Evolutionary conservation across 2,329 filamentous ascomycete species (phyloP), one percentile per base, ranked within the genome.

Genomic region (Pestalotiopsis sp.): DNA sequence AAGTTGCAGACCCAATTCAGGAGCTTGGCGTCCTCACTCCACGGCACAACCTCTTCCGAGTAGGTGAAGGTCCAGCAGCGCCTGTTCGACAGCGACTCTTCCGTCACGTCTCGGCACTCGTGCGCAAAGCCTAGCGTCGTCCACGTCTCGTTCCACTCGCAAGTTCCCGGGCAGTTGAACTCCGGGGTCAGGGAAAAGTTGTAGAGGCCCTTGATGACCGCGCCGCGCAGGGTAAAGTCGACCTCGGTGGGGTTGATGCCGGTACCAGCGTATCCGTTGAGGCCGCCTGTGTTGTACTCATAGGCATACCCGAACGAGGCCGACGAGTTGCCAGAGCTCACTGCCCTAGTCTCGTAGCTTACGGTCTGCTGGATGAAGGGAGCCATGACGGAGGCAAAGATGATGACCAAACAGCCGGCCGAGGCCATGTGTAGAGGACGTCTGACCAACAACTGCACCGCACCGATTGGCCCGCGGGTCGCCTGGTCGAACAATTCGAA

Each of bases 321-420:
- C 2, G 22, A 64, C 6, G 59, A 67, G 22, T 71, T 64, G 30
- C 66, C 57, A 14, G 44, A 26, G 14, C 59, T 26, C 17, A 69
- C 67, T 10, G 62, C 59, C 2, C 63, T 38, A 22, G 65, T 22
- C 0, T 55, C 30, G 11, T 71, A 64, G 20, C 22, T 22, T 64
- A 72, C 55, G 24, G 68, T 65, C 63, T 72, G 70, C 66, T 73
- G 70, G n/a, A 67, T 57, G 40, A 72, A 71, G 22, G 67, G n/a
- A 4, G 70, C 71, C 48, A 72, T 22, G 1, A 40, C 70, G 14
- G 71, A 5, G 1, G 68, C 61, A 7, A 65, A 44, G 13, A 69
- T 63, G 17, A 66, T 69, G 11, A 62, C 66, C 3, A 69, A 14
- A 11, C 69, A 69, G 39, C 68, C 71, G 39, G 70, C 22, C 39